Conservation (phyloP, 164 flowering plant genomes). For the Brasenia schreberi region DNA sequence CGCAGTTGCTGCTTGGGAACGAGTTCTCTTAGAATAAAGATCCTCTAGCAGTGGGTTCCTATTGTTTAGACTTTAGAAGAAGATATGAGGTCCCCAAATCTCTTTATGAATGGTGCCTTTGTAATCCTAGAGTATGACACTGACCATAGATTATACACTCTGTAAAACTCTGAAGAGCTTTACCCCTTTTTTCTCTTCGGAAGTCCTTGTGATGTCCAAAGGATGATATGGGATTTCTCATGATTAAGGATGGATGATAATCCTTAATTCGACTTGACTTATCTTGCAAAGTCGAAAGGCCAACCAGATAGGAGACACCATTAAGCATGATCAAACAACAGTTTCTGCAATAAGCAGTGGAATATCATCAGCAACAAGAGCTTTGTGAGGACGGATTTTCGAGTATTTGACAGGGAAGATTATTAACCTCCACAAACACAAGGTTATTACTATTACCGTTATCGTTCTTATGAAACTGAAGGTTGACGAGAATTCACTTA, state of each 20-base stretch:
- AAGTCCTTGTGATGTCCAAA: background rate
- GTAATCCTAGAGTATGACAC: background rate
- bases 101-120: background rate
- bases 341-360: too few species aligned
- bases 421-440: too few species aligned
- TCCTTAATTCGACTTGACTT: background rate
- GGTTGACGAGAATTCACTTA: too few species aligned
- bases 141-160: background rate
- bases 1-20: background rate
- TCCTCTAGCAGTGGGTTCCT: background rate
- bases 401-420: too few species aligned
- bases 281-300: background rate
- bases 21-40: background rate
- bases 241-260: background rate
- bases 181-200: background rate
- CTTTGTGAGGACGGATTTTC: too few species aligned
- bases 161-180: background rate
- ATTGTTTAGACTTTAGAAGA: background rate
- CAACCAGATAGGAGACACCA: too few species aligned
- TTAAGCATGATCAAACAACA: too few species aligned
- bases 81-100: background rate
- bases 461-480: too few species aligned
- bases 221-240: background rate
- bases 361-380: too few species aligned
- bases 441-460: too few species aligned